Evolutionary conservation across 371 early-diverging fungal species (phyloP), one percentile per base, ranked within the genome.

Genomic region (Funneliformis caledonium): DNA sequence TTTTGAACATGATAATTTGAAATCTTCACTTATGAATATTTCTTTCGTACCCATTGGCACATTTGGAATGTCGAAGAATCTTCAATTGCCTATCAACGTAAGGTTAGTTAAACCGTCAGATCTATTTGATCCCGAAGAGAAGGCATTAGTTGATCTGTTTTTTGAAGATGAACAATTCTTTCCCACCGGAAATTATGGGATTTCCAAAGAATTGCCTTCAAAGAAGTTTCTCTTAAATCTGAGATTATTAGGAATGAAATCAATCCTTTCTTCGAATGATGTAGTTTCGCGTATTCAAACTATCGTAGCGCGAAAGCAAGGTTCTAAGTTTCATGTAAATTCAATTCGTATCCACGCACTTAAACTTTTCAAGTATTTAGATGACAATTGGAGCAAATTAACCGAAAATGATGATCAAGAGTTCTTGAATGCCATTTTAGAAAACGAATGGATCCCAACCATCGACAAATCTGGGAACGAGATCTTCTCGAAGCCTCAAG

Each of bases 361-460:
- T 16, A 72, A 33, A 1, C n/a, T 72, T 16, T 6, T 72, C 12
- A 33, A 16, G 31, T 50, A 72, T 72, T 12, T 72, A 8, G 73
- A 72, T 72, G 37, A 52, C 10, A 33, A 11, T 14, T 72, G 73
- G 73, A 33, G 52, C 47, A 14, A 16, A 47, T 70, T 70, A 52
- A 50, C 6, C 19, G 4, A 56, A 19, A 19, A 52, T 52, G 8
- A 52, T 52, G 16, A 56, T 56, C 16, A 6, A 7, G 16, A 0
- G 6, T 16, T 16, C 7, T 56, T 56, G 2, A 7, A 56, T 19
- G 19, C 19, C 19, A 56, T 56, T 56, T 56, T 56, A 56, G 56
- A 56, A 56, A 56, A 56, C 2, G 52, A 72, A 31, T 72, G 73
- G 73, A 72, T 72, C 33, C 73, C 73, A 1, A 56, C 73, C 0